A percentile compares a stretch with the other conserved stretches of the same genome.
phyloP scores from a whole-genome alignment of 2,329 filamentous ascomycete genomes.

The Cladophialophora bantiana region DNA sequence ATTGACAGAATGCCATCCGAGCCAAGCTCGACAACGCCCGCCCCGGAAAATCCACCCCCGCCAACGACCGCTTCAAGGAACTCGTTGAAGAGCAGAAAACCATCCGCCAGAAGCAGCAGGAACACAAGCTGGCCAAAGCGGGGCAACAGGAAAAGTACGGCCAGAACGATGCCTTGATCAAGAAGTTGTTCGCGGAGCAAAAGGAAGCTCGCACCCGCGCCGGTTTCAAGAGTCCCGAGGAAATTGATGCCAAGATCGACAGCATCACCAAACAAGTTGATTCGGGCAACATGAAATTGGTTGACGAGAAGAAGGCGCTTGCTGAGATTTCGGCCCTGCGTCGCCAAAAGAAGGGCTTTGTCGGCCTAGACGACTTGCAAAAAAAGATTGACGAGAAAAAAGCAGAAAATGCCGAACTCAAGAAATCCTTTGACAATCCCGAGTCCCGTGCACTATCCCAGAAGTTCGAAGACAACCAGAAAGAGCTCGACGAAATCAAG shows the following conservation, averaged over 20 bases:
- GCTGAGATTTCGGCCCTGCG: conserved; percentile 80
- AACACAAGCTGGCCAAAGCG: conserved; percentile 81
- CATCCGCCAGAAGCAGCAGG: conserved; percentile 86
- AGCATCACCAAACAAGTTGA: conserved; percentile 85
- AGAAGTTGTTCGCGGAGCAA: conserved; percentile 82
- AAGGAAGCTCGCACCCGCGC: conserved; percentile 83
- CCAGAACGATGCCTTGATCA: conserved; percentile 86
- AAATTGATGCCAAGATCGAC: conserved; percentile 83
- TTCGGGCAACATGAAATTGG: conserved; percentile 88
- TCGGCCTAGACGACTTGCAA: conserved; percentile 80
- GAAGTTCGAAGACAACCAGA: conserved; percentile 82
- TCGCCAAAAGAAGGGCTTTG: conserved; percentile 91
- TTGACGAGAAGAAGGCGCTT: conserved; percentile 95
- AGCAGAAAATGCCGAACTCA: conserved; percentile 84
- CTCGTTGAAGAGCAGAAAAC: conserved; percentile 70
- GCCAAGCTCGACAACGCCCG: conserved; percentile 84
- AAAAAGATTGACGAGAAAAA: conserved; percentile 89
- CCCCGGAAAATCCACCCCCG: conserved; percentile 79
- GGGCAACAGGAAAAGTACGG: conserved; percentile 89
- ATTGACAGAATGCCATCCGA: conserved; percentile 77
- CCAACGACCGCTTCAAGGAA: conserved; percentile 83
- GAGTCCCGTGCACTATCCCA: conserved; percentile 88
- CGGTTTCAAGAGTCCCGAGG: conserved; percentile 84
- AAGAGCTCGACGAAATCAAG: conserved; percentile 88
- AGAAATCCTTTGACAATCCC: conserved; percentile 88